Evolutionary conservation across 257 asterid genomes (phyloP).

Genomic region (Nicotiana sylvestris): DNA sequence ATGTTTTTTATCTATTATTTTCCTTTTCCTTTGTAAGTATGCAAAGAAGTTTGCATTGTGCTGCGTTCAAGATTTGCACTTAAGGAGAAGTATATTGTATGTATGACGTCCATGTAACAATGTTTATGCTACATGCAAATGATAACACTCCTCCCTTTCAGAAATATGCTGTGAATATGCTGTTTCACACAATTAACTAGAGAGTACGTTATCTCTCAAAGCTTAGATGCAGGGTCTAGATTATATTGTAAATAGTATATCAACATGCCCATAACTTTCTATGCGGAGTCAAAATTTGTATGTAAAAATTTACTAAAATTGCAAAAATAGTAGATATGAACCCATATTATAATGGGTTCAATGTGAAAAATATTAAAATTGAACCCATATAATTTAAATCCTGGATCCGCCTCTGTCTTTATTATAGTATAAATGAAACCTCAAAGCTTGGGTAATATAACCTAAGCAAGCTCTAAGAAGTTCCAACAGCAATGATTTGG

Average conservation of each 20-base stretch:
- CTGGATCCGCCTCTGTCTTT: too few species aligned
- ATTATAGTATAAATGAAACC: background rate
- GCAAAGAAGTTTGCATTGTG: background rate
- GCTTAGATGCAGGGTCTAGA: background rate
- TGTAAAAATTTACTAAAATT: too few species aligned
- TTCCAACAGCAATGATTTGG: background rate
- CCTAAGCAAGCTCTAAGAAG: background rate
- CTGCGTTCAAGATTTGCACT: background rate
- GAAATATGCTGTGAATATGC: background rate
- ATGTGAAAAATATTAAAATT: too few species aligned
- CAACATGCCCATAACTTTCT: background rate
- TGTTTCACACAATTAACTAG: background rate
- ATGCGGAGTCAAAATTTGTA: too few species aligned
- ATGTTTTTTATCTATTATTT: background rate
- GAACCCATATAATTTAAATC: too few species aligned
- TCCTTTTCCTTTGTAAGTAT: background rate
- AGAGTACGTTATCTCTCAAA: background rate
- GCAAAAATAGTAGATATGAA: too few species aligned
- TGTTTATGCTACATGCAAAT: background rate
- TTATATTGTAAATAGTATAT: background rate
- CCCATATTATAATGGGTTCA: too few species aligned
- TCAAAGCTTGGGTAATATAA: background rate
- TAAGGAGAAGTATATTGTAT: background rate
- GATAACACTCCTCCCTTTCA: background rate
- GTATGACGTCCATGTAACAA: background rate